Base-by-base conservation (phyloP, 2,329 filamentous ascomycete species). In the Venturia nashicola region DNA sequence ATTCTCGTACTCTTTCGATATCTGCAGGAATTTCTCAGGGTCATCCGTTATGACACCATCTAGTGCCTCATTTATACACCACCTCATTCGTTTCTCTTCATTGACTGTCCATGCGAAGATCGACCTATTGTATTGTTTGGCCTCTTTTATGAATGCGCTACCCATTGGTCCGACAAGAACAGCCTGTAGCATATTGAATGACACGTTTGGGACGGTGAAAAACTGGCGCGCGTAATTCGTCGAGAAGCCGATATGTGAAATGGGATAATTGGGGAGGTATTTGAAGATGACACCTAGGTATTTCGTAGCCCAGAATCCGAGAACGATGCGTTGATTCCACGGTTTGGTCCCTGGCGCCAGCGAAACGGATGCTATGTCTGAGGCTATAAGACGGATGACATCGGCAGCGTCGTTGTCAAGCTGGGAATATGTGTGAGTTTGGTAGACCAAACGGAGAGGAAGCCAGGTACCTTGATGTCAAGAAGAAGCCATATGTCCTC, bases 51-150 rank as follows among this genome's bases (percentile, higher is more conserved):
- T 86, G 5, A 96, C 87, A 0, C 90, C 92, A 69, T 96, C 89
- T 0, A 96, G 77, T 3, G 74, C 72, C 51, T 82, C 76, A 36
- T 79, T 75, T 42, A 96, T 84, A 67, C 85, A 82, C 90, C 91
- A 96, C 69, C 85, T 82, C 92, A 97, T 97, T 75, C 85, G 83
- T 61, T 80, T 79, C 67, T 84, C 82, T 16, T 88, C 82, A 72
- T 97, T 96, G 61, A 96, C 89, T 0, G 92, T 97, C 93, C 93
- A 97, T 0, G 85, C 82, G 69, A 88, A 86, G 5, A 97, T 77
- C 4, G 82, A 81, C 27, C 88, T 81, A 18, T 79, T 76, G 1
- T 78, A 76, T 59, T 76, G 72, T 66, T 81, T 80, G 34, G 84
- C 83, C 63, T 86, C 82, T 14, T 79, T 78, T 18, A 91, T 75